Percentiles rank a stretch among this genome's conserved stretches.
These are phyloP conservation scores for Madurella fahalii DNA, from an alignment of 2,329 filamentous ascomycete genomes.

Conservation along the genomic window DNA sequence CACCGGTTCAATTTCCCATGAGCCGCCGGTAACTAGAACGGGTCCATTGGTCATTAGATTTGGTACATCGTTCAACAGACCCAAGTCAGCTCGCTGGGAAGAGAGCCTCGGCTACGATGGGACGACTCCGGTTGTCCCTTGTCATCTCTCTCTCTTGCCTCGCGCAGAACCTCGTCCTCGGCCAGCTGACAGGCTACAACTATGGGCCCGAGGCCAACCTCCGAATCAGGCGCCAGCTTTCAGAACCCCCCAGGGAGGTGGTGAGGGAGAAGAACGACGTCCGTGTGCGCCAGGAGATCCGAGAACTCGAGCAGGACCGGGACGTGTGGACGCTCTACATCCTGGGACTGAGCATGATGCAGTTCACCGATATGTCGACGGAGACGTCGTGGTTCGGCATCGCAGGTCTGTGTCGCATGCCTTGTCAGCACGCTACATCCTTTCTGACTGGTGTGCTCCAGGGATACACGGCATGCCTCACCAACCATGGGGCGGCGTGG, in stretches of 20 bases:
- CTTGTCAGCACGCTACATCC: neutral
- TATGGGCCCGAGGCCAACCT: conserved; percentile 46
- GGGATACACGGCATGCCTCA: conserved; percentile 78
- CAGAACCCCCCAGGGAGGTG: conserved; percentile 35
- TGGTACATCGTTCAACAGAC: neutral
- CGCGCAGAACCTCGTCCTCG: conserved; percentile 12
- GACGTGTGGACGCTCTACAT: conserved; percentile 75
- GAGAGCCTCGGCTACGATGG: conserved; percentile 9
- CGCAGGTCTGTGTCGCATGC: conserved; percentile 48
- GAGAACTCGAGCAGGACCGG: conserved; percentile 57
- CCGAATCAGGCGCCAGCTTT: conserved; percentile 39
- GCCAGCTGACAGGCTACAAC: conserved; percentile 39
- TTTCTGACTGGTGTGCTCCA: conserved; percentile 31
- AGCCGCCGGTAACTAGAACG: too few relatives aligned
- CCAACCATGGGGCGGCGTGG: conserved; percentile 49
- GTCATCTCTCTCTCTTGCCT: conserved; percentile 5
- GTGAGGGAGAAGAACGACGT: conserved; percentile 40
- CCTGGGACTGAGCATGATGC: conserved; percentile 68
- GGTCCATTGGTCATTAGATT: too few relatives aligned
- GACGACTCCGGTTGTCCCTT: conserved; percentile 12
- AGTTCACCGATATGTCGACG: conserved; percentile 58
- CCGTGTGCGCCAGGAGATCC: conserved; percentile 60
- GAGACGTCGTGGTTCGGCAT: conserved; percentile 74
- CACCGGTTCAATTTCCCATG: too few relatives aligned
- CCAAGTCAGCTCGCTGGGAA: neutral